Evolutionary conservation across 2,329 filamentous ascomycete species (phyloP), one percentile per base, ranked within the genome.

Genomic region (Alternaria longipes): DNA sequence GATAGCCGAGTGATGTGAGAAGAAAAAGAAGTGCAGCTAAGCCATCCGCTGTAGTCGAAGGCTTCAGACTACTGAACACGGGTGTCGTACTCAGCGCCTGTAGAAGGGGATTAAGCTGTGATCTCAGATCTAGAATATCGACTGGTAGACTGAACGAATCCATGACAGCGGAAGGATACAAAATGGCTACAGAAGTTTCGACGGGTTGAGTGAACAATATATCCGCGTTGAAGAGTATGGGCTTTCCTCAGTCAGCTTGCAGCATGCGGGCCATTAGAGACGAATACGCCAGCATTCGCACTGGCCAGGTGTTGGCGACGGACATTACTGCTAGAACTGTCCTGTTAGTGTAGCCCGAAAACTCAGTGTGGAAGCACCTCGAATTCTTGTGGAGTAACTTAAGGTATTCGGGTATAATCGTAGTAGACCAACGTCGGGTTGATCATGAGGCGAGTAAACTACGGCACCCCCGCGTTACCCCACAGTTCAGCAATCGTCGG

Each of bases 1-100:
- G 67, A 64, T 81, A 85, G 1, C 77, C 74, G 4, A 76, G 69
- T 4, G 74, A 71, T 20, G 70, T 74, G n/a, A 81, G 68, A 11
- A 76, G 69, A 36, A 81, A 68, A 6, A 82, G 47, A 5, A 78
- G 65, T 8, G 80, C 59, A 7, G 78, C 80, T 8, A 77, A 58
- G 51, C 76, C 72, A 63, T 83, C 81, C 45, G 75, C 72, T 62
- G 72, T 74, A 26, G 76, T 76, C 12, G 77, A 72, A 7, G 78
- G 77, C 60, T 77, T 72, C 4, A 70, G 36, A 12, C 50, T 56
- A 20, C 66, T 56, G 2, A 73, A 30, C 11, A 65, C 38, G 7
- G 62, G 59, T 32, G 65, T 58, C 12, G 52, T 50, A 18, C 62
- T 52, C 8, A 65, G 32, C 18, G 58, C 49, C 34, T 62, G 63